These are phyloP conservation scores for Conidiobolus incongruus DNA, from an alignment of 371 early-diverging fungal genomes.

Conservation along the genomic window DNA sequence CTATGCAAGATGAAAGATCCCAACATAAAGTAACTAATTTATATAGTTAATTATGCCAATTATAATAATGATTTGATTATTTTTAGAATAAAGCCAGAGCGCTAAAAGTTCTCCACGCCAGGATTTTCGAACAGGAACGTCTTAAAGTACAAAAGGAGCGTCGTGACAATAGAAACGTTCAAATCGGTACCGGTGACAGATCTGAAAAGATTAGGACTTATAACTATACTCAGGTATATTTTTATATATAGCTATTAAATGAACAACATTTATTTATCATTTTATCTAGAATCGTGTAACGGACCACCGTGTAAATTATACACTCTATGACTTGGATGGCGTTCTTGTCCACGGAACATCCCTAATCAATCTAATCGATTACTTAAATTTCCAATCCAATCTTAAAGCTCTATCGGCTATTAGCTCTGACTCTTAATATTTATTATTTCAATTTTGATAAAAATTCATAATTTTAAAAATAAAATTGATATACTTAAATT, in stretches of 20 bases:
- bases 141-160: constrained; percentile 25
- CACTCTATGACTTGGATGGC: constrained; percentile 39
- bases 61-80: not conserved
- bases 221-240: constrained; percentile 41
- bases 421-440: no score
- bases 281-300: constrained; percentile 42
- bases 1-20: constrained; percentile 78
- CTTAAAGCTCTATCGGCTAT: not conserved
- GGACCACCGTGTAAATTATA: constrained; percentile 62
- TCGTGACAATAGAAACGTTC: constrained; percentile 31
- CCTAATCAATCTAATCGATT: not conserved
- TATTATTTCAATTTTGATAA: no score
- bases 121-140: constrained; percentile 51
- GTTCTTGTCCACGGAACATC: constrained; percentile 26
- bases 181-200: constrained; percentile 43
- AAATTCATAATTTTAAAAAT: no score
- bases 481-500: no score
- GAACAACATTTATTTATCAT: not conserved
- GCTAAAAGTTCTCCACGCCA: constrained; percentile 53
- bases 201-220: constrained; percentile 76
- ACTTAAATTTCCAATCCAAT: not conserved
- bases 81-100: constrained; percentile 70
- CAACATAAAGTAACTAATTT: constrained; percentile 33
- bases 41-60: not conserved
- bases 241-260: not conserved